phyloP scores from a whole-genome alignment of 208 protist species.

The Tetramitus jugosus region DNA sequence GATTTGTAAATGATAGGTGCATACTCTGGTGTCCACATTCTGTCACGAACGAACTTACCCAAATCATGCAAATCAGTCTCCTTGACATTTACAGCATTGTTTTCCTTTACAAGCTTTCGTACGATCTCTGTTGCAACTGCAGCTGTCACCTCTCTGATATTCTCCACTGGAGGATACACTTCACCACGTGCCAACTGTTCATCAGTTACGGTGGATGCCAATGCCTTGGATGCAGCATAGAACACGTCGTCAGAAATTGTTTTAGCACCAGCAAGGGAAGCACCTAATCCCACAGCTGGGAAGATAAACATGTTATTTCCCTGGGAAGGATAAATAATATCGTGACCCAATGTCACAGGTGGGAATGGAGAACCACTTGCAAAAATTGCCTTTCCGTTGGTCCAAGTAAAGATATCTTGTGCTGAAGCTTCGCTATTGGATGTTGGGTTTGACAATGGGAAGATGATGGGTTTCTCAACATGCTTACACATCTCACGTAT shows the following conservation, averaged over 20 bases:
- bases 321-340: slow-evolving; percentile 69
- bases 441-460: slow-evolving; percentile 86
- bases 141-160: neutral
- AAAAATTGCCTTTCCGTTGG: slow-evolving; percentile 81
- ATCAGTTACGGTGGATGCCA: neutral
- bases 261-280: slow-evolving; percentile 33
- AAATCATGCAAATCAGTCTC: neutral
- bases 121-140: neutral
- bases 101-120: neutral
- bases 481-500: slow-evolving; percentile 61
- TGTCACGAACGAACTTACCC: neutral
- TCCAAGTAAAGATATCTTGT: slow-evolving; percentile 78
- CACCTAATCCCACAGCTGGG: slow-evolving; percentile 82
- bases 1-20: too few species aligned
- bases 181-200: neutral
- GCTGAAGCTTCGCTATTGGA: slow-evolving; percentile 70
- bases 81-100: neutral
- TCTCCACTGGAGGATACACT: neutral
- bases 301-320: slow-evolving; percentile 95
- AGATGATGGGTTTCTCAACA: slow-evolving; percentile 81
- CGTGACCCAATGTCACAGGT: slow-evolving; percentile 63
- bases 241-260: neutral
- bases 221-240: neutral
- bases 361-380: slow-evolving; percentile 88
- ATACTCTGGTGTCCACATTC: slow-evolving; percentile 5